Base-by-base conservation (phyloP, 805 yeast genomes). In the Debaryomyces hansenii region DNA sequence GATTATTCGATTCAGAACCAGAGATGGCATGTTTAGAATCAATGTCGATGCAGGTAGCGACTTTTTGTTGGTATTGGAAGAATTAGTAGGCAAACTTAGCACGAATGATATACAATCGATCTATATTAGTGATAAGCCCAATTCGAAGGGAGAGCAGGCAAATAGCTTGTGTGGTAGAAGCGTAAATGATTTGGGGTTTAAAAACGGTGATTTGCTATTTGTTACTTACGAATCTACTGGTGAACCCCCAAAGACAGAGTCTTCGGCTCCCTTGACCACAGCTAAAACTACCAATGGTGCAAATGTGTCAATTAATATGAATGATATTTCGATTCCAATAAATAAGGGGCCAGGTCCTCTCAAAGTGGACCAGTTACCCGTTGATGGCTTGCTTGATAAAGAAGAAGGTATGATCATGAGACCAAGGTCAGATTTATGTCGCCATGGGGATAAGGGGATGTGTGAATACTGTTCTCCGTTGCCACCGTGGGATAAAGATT, bases 391-490 rank as follows among this genome's bases (percentile, higher is more conserved):
- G 9, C 72, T 91, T 29, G 91, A 85, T 42, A 73, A 71, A 24
- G 76, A 80, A 45, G 78, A 79, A 37, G 99, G 99, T 0, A 70
- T 86, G 45, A 89, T 94, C 46, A 66, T 75, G 24, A 77, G 99
- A 29, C 66, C 72, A 32, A 76, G 72, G 51, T 79, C 89, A 1
- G 56, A 64, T 2, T 70, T 90, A 50, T 92, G 99, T 66, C 80
- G 84, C 49, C 99, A 94, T 63, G 87, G 92, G 2, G 92, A 84
- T 33, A 85, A 85, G 56, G 99, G 98, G 1, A 94, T 94, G 98
- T 94, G 99, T 66, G 99, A 94, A 60, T 90, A 90, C 62, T 94
- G 98, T 64, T 83, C 95, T 29, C 97, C 98, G 0, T 69, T 94
- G 43, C 97, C 96, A 31, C 98, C 99, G 2, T 94, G 92, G 89